A percentile compares a stretch with the other conserved stretches of the same genome.
Evolutionary conservation across 768 basidiomycete species (phyloP).

Genomic region (Mycena metata): DNA sequence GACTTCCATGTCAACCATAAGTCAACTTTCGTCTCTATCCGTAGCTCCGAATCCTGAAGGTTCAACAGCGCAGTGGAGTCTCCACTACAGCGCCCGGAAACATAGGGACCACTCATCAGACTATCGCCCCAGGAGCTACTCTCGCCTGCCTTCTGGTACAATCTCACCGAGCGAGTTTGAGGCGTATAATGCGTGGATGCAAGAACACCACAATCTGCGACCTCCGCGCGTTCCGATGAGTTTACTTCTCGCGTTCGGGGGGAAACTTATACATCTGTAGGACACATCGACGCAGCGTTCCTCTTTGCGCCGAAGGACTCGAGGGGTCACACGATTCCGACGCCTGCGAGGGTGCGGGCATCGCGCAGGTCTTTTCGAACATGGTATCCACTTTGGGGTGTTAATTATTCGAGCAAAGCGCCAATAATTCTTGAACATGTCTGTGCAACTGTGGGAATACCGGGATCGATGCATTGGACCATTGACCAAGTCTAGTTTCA

Average conservation of each 20-base stretch:
- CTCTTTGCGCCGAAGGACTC: constrained; percentile 8
- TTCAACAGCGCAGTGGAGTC: constrained; percentile 47
- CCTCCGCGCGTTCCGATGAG: constrained; percentile 44
- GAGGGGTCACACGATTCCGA: constrained; percentile 8
- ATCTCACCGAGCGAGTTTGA: constrained; percentile 52
- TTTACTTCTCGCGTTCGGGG: neutral
- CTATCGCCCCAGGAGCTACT: constrained; percentile 43
- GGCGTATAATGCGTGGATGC: constrained; percentile 49
- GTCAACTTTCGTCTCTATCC: neutral
- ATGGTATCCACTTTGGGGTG: constrained; percentile 1
- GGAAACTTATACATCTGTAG: neutral
- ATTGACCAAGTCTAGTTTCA: too few species aligned
- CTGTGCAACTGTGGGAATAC: too few species aligned
- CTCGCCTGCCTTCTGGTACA: constrained; percentile 57
- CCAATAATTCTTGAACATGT: too few species aligned
- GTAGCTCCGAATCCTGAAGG: constrained; percentile 25
- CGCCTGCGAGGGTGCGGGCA: constrained; percentile 21
- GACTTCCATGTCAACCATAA: constrained; percentile 42
- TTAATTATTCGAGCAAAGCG: too few species aligned
- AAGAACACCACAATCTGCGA: constrained; percentile 50
- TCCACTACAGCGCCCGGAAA: constrained; percentile 54
- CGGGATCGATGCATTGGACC: too few species aligned
- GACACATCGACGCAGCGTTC: constrained; percentile 14
- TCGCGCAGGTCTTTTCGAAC: constrained; percentile 14
- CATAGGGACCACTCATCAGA: constrained; percentile 49